Conservation (phyloP, 768 basidiomycete species). For the Kwoniella dejecticola region DNA sequence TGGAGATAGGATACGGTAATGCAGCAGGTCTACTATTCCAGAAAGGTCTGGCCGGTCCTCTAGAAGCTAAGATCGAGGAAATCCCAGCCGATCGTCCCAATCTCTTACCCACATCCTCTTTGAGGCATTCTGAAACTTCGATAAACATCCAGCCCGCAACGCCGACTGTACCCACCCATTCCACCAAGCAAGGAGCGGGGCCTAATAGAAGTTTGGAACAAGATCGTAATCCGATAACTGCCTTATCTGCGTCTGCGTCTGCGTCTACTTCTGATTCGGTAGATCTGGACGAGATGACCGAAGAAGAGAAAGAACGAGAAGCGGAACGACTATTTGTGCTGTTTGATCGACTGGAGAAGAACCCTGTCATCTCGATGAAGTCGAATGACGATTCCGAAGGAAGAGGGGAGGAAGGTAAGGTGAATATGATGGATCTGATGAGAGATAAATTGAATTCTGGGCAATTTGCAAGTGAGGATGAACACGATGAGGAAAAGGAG, state of each 20-base stretch:
- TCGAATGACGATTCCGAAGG: slow-evolving; percentile 10
- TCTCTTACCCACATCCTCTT: not conserved
- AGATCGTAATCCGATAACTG: slow-evolving; percentile 36
- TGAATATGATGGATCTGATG: slow-evolving; percentile 63
- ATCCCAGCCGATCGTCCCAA: slow-evolving; percentile 24
- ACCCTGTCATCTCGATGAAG: slow-evolving; percentile 47
- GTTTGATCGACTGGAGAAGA: slow-evolving; percentile 83
- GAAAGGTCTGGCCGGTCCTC: slow-evolving; percentile 66
- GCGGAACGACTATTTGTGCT: slow-evolving; percentile 88
- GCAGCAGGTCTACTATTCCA: slow-evolving; percentile 92
- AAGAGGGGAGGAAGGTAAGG: slow-evolving; percentile 50
- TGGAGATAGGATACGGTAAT: slow-evolving; percentile 86
- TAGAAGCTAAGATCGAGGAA: slow-evolving; percentile 43
- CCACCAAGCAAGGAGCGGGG: too few species aligned
- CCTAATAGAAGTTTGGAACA: too few species aligned
- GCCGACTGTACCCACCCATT: not conserved
- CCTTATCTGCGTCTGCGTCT: slow-evolving; percentile 64
- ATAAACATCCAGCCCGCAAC: slow-evolving; percentile 11
- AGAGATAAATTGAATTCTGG: slow-evolving; percentile 35
- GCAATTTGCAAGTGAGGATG: slow-evolving; percentile 20
- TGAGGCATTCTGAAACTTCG: slow-evolving; percentile 4
- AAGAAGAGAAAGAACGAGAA: slow-evolving; percentile 92
- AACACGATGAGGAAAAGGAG: slow-evolving; percentile 13
- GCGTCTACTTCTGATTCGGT: slow-evolving; percentile 59
- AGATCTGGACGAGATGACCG: slow-evolving; percentile 67